Conservation (phyloP, 2,329 filamentous ascomycete genomes). For the Purpureocillium takamizusanense region DNA sequence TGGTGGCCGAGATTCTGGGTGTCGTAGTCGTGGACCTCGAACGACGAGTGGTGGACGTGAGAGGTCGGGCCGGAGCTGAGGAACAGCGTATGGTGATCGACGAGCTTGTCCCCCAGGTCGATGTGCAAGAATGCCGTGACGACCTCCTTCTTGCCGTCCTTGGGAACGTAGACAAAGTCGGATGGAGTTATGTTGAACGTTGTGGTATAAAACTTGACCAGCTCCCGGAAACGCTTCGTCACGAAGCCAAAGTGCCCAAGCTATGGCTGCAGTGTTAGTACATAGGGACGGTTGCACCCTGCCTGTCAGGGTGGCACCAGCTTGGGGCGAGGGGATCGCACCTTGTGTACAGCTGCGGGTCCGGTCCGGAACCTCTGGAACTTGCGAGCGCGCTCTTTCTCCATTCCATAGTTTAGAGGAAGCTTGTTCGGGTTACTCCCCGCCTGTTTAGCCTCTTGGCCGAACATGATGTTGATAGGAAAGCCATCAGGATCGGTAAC, state of each 20-base stretch:
- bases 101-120: slow-evolving; percentile 30
- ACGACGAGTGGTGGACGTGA: slow-evolving; percentile 60
- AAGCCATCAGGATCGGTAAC: slow-evolving; percentile 5
- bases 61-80: slow-evolving; percentile 32
- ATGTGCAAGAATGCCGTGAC: slow-evolving; percentile 37
- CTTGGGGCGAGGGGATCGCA: neutral
- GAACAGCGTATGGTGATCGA: slow-evolving; percentile 44
- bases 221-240: slow-evolving; percentile 1
- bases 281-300: too few species aligned
- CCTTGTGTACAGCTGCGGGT: slow-evolving; percentile 1
- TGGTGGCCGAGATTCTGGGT: slow-evolving; percentile 62
- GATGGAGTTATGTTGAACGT: slow-evolving; percentile 5
- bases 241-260: slow-evolving; percentile 6
- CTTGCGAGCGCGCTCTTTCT: neutral
- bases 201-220: slow-evolving; percentile 4
- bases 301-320: too few species aligned
- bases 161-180: slow-evolving; percentile 4
- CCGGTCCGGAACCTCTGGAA: slow-evolving; percentile 4
- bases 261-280: neutral
- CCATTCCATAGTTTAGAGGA: slow-evolving; percentile 1
- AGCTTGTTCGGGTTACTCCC: neutral
- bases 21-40: slow-evolving; percentile 65
- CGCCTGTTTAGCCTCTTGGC: neutral
- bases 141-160: too few species aligned
- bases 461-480: slow-evolving; percentile 1